phyloP scores from a whole-genome alignment of 768 basidiomycete species.

The Lactarius trivialis region DNA sequence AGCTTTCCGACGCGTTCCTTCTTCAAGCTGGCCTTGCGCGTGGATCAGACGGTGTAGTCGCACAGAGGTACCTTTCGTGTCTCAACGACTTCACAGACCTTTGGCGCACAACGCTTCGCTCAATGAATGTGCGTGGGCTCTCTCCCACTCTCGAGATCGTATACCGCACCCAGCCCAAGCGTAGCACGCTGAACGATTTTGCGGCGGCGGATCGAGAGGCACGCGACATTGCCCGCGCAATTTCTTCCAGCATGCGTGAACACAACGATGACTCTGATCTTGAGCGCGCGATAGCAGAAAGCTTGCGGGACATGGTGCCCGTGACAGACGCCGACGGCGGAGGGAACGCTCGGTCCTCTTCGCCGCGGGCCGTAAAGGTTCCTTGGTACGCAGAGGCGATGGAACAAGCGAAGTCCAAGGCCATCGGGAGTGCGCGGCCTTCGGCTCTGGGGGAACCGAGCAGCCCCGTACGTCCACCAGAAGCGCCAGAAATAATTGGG shows the following conservation, averaged over 20 bases:
- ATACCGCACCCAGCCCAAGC: slow-evolving; percentile 37
- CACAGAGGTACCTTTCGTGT: slow-evolving; percentile 19
- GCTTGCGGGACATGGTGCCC: slow-evolving; percentile 18
- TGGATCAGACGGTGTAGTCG: not conserved
- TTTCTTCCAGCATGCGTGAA: slow-evolving; percentile 40
- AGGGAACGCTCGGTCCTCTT: not conserved
- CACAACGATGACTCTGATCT: slow-evolving; percentile 19
- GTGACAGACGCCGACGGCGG: not conserved
- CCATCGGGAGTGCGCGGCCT: not conserved
- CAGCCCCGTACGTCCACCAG: not conserved
- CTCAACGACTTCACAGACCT: slow-evolving; percentile 30
- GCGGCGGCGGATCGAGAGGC: slow-evolving; percentile 32
- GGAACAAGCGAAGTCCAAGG: slow-evolving; percentile 7
- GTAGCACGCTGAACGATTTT: not conserved
- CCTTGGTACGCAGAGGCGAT: slow-evolving; percentile 30
- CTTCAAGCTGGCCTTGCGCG: slow-evolving; percentile 24
- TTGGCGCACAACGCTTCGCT: slow-evolving; percentile 29
- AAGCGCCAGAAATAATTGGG: slow-evolving; percentile 50
- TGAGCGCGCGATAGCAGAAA: slow-evolving; percentile 25
- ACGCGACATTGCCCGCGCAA: slow-evolving; percentile 39
- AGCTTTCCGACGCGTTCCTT: slow-evolving; percentile 49
- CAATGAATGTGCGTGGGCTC: slow-evolving; percentile 30
- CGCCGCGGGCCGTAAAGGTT: slow-evolving; percentile 14
- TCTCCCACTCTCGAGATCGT: slow-evolving; percentile 41
- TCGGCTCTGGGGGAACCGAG: not conserved